Evolutionary conservation across 768 basidiomycete species (phyloP).

Genomic region (Hygrophorus pudorinus): DNA sequence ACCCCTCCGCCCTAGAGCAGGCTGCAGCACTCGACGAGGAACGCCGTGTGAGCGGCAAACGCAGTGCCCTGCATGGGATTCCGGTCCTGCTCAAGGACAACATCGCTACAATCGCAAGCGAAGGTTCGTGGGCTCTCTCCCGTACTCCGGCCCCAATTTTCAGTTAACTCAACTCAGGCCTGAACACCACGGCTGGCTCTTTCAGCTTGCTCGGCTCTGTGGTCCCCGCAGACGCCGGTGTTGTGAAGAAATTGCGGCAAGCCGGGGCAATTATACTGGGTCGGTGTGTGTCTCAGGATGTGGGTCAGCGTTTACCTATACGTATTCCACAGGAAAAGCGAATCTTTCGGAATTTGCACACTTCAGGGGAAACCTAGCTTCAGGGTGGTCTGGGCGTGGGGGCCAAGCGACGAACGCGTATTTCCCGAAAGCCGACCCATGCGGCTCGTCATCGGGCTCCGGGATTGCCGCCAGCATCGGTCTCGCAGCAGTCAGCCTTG

Average conservation of each 20-base stretch:
- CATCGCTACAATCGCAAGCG: slow-evolving; percentile 34
- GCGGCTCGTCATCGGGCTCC: slow-evolving; percentile 53
- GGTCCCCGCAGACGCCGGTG: too few relatives aligned
- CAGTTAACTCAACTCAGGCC: slow-evolving; percentile 45
- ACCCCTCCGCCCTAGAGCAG: slow-evolving; percentile 38
- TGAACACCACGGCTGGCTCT: slow-evolving; percentile 37
- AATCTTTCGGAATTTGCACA: slow-evolving; percentile 19
- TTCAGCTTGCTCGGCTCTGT: too few relatives aligned
- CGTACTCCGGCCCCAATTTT: slow-evolving; percentile 27
- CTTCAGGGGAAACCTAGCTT: slow-evolving; percentile 33
- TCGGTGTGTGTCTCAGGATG: too few relatives aligned
- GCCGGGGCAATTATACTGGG: too few relatives aligned
- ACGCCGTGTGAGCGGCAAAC: slow-evolving; percentile 29
- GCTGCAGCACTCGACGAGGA: slow-evolving; percentile 42
- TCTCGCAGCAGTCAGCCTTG: slow-evolving; percentile 36
- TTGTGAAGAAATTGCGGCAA: too few relatives aligned
- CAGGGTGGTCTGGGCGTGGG: slow-evolving; percentile 50
- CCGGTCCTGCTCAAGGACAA: slow-evolving; percentile 37
- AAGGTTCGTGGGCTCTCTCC: slow-evolving; percentile 20
- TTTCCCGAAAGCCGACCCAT: slow-evolving; percentile 41
- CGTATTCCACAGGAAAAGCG: too few relatives aligned
- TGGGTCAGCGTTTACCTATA: too few relatives aligned
- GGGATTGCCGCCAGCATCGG: slow-evolving; percentile 45
- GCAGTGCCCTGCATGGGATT: slow-evolving; percentile 44
- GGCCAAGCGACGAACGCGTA: slow-evolving; percentile 25